Percentiles rank a stretch among this genome's conserved stretches.
Conservation (phyloP, 495 filamentous ascomycete species). For the Tuber magnatum region DNA sequence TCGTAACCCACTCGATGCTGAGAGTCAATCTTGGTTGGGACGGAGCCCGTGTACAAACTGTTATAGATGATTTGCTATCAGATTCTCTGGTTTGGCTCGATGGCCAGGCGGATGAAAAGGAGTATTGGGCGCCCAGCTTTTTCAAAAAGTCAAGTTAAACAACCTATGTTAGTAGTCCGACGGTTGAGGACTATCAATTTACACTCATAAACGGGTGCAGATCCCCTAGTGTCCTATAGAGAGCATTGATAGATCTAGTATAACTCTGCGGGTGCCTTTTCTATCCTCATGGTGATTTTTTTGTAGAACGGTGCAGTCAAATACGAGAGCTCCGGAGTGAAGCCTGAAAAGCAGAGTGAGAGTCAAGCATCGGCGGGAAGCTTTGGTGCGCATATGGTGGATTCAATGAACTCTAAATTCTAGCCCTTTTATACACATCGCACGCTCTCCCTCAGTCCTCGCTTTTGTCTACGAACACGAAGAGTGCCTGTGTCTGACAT, state of each 20-base stretch:
- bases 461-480: not conserved
- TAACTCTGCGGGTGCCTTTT: not conserved
- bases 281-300: not conserved
- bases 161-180: not conserved
- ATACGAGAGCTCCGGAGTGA: not conserved
- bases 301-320: not conserved
- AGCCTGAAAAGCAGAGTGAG: not conserved
- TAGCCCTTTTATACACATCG: conserved; percentile 1
- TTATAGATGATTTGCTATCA: conserved; percentile 80
- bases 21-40: conserved; percentile 86
- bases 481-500: conserved; percentile 9
- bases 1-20: conserved; percentile 85
- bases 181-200: not conserved
- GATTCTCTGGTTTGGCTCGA: conserved; percentile 95
- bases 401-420: conserved; percentile 11
- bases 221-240: not conserved
- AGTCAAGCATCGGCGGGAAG: not conserved
- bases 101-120: conserved; percentile 72
- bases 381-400: not conserved
- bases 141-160: not conserved
- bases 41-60: conserved; percentile 72
- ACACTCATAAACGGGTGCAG: not conserved
- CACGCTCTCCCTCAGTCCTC: not conserved
- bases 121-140: conserved; percentile 80
- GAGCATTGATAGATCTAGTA: not conserved